Base-by-base conservation (phyloP, 805 yeast genomes). In the Yueomyces sp. region DNA sequence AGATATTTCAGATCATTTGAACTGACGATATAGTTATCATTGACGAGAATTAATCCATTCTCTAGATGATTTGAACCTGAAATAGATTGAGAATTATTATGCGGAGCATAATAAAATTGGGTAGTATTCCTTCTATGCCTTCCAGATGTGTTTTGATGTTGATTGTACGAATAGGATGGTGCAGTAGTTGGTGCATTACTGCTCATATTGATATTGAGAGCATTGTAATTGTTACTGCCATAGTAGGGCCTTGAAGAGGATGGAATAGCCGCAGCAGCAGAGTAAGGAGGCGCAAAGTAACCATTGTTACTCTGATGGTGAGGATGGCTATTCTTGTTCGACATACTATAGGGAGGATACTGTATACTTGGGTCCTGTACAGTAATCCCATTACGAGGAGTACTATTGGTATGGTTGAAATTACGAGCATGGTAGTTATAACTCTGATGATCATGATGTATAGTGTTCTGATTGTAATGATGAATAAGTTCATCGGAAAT, bases 401-500 rank as follows among this genome's bases (percentile, higher is more conserved):
- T 31, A 31, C 11, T 31, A 31, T 31, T 31, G 34, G 11, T 31
- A 31, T 31, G 7, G 34, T 31, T 31, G 11, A 8, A 8, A 31
- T 8, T 11, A 8, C 11, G 34, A 8, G 34, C 11, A 11, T 31
- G 11, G 11, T 31, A 31, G 7, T 7, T 7, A 31, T 31, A 31
- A 31, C 7, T 8, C 11, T 7, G 34, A 8, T 7, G 11, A 31
- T 7, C 11, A 11, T 31, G 7, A 31, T 31, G 34, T 8, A 11
- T 8, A 31, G 34, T 31, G 19, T 19, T 19, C 19, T 19, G 19
- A 11, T 26, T 37, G 31, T 56, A 53, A 11, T 54, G 46, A 43
- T 62, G 62, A 28, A 78, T 73, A 46, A 75, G 66, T 2, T 73
- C 63, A 54, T 80, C 90, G 2, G 87, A 84, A 11, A 85, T 78